Conservation (phyloP, 2,329 filamentous ascomycete genomes). For the Epichloe glyceriae region DNA sequence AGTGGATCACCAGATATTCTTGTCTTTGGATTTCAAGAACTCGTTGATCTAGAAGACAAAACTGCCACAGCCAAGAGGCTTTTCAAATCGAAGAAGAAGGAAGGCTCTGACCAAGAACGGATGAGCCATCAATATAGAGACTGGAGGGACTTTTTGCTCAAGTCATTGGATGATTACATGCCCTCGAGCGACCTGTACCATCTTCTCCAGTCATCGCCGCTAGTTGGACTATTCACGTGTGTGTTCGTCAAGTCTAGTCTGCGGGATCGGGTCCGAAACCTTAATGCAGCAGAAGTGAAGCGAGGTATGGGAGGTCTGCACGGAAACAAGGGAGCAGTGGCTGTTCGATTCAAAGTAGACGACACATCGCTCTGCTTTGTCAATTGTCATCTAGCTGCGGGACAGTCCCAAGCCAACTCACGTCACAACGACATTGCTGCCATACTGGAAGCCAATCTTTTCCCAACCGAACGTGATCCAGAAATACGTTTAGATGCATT, state of each 20-base stretch:
- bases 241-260: conserved; percentile 81
- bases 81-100: conserved; percentile 81
- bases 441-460: conserved; percentile 66
- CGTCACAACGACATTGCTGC: conserved; percentile 86
- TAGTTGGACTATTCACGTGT: conserved; percentile 92
- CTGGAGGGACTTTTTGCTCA: conserved; percentile 82
- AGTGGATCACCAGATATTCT: conserved; percentile 76
- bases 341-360: conserved; percentile 85
- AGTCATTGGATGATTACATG: conserved; percentile 73
- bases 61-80: conserved; percentile 93
- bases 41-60: conserved; percentile 97
- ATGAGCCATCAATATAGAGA: conserved; percentile 97
- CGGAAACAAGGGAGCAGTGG: conserved; percentile 90
- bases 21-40: conserved; percentile 92
- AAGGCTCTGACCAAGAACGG: conserved; percentile 67
- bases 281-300: conserved; percentile 77
- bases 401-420: conserved; percentile 77
- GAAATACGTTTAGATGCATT: conserved; percentile 62
- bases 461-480: conserved; percentile 61
- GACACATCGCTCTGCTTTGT: conserved; percentile 92
- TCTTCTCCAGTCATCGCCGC: conserved; percentile 69
- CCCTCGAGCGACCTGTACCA: conserved; percentile 66
- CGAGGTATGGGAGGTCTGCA: conserved; percentile 90
- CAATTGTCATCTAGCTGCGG: conserved; percentile 93
- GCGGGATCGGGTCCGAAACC: conserved; percentile 60